A percentile compares a stretch with the other conserved stretches of the same genome.
Evolutionary conservation across 2,329 filamentous ascomycete genomes (phyloP).

Genomic region (Escovopsis sp.): DNA sequence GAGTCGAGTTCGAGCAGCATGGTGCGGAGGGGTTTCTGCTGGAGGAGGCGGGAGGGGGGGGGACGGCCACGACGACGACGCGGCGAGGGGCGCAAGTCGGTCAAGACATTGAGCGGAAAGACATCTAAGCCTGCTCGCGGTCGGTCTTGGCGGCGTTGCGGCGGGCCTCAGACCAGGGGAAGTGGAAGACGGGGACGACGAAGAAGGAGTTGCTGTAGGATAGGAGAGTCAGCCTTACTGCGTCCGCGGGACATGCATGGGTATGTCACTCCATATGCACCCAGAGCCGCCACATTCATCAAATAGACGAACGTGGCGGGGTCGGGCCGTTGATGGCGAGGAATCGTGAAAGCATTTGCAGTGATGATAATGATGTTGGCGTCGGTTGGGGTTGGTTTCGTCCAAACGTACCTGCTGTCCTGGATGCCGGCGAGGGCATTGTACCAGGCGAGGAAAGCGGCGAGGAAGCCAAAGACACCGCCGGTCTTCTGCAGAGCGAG

Average conservation of each 20-base stretch:
- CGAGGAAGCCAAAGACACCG: slow-evolving; percentile 65
- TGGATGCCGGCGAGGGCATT: slow-evolving; percentile 71
- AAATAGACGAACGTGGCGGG: no score
- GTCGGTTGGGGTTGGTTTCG: background rate
- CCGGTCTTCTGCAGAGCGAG: slow-evolving; percentile 48
- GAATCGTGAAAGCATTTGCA: no score
- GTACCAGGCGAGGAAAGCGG: slow-evolving; percentile 77
- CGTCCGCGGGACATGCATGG: slow-evolving; percentile 24
- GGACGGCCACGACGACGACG: no score
- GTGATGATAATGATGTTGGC: no score
- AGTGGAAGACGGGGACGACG: slow-evolving; percentile 80
- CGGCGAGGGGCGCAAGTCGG: background rate
- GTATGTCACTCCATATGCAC: no score
- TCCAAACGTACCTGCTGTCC: slow-evolving; percentile 42
- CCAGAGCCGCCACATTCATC: no score
- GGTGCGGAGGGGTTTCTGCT: no score
- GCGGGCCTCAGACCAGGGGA: slow-evolving; percentile 81
- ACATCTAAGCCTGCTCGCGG: slow-evolving; percentile 9
- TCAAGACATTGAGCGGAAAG: background rate
- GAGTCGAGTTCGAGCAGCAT: no score
- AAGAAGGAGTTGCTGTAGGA: slow-evolving; percentile 78
- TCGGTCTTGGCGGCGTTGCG: slow-evolving; percentile 35
- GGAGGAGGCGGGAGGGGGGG: no score
- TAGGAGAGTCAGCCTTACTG: background rate
- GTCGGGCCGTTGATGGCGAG: no score